Base-by-base conservation (phyloP, 139 green algal species). In the Closterium sp. region DNA sequence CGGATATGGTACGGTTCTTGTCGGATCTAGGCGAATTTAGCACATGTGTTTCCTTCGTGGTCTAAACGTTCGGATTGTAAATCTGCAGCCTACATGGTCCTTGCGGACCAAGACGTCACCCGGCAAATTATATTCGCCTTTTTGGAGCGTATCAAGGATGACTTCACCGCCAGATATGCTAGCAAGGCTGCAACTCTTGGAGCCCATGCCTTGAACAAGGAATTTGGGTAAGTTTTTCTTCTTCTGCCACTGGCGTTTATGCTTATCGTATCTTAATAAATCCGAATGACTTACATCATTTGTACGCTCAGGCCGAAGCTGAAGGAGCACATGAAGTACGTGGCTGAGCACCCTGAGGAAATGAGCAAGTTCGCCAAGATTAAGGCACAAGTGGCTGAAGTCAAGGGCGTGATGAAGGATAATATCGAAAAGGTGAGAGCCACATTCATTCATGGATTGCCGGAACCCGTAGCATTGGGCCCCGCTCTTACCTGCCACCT, bases 401-500 rank as follows among this genome's bases (percentile, higher is more conserved):
- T 99, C 89, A 99, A 99, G 95, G 96, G 97, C 93, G 97, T 99
- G 92, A 99, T 99, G 98, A 97, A 98, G 70, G 97, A 99, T 32
- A 99, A 99, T 96, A 99, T 99, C 70, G 98, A 99, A 93, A 97
- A 97, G 94, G 97, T 99, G 92, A 87, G 85, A 21, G 13, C 19
- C 19, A 79, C 21, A 7, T 29, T 34, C 85, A 38, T 22, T 31
- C 22, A 88, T n/a, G 22, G 22, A 24, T 29, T 32, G 19, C 21
- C 21, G 85, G 29, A 88, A 38, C 21, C 29, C 21, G n/a, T 86
- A 22, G 88, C 9, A 91, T 79, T 32, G 28, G 22, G 1, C 85
- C 1, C 28, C 85, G 27, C 1, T 17, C 27, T 30, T 21, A 31
- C 28, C 85, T 87, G n/a, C 85, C 28, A 29, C 28, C 21, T 87